These are phyloP conservation scores for Ceratocystis destructans DNA, from an alignment of 2,329 filamentous ascomycete genomes.

Conservation along the genomic window DNA sequence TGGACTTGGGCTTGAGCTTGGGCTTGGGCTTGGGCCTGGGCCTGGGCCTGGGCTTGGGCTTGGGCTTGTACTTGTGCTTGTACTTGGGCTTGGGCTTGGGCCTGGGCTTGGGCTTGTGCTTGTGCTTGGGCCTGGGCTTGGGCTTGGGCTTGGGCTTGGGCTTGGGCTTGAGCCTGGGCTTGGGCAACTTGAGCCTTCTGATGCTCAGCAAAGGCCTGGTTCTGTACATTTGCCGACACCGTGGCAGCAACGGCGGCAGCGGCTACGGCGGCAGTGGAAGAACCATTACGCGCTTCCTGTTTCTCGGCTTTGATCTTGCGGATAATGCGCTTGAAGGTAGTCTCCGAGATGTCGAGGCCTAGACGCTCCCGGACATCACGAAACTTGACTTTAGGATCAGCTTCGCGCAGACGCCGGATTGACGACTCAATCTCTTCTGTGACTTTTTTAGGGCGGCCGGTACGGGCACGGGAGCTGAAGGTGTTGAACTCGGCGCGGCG, in stretches of 20 bases:
- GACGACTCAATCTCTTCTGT: slow-evolving; percentile 14
- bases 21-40: slow-evolving; percentile 11
- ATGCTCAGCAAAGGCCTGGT: not conserved
- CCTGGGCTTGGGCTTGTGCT: slow-evolving; percentile 9
- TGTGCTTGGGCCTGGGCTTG: slow-evolving; percentile 12
- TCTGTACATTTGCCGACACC: not conserved
- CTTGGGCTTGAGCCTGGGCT: slow-evolving; percentile 8
- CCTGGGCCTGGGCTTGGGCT: slow-evolving; percentile 5
- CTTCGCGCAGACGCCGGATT: slow-evolving; percentile 13
- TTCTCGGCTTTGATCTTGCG: slow-evolving; percentile 16
- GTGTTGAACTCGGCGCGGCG: slow-evolving; percentile 18
- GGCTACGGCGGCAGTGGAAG: not conserved
- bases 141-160: slow-evolving; percentile 11
- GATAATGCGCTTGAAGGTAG: slow-evolving; percentile 18
- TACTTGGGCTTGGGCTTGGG: slow-evolving; percentile 10
- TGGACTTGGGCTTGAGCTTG: not conserved
- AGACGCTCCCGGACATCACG: slow-evolving; percentile 17
- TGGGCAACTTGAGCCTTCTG: slow-evolving; percentile 14
- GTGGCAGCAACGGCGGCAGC: slow-evolving; percentile 1
- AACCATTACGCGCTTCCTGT: not conserved
- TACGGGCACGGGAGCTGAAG: slow-evolving; percentile 16
- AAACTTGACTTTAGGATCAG: slow-evolving; percentile 18
- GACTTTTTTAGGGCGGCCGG: slow-evolving; percentile 19
- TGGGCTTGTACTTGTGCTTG: not conserved
- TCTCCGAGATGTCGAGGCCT: slow-evolving; percentile 18